phyloP scores from a whole-genome alignment of 352 stramenopile genomes.

The Globisporangium perplexum region DNA sequence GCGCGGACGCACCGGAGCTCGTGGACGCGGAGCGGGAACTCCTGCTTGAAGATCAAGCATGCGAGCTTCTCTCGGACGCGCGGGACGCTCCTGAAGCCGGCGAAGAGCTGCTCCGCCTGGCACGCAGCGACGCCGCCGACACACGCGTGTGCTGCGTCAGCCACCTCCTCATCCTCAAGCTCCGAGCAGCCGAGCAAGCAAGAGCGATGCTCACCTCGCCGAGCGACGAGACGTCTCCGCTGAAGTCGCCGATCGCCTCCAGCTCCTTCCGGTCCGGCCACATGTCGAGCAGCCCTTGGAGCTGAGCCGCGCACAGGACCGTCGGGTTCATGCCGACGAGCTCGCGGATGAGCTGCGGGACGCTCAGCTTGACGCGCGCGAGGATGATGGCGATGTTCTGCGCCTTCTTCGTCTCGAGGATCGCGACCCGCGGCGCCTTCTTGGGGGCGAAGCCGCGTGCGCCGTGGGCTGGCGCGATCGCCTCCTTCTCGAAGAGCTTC shows the following conservation, averaged over 20 bases:
- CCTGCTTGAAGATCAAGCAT: constrained; percentile 76
- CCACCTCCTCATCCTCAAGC: background rate
- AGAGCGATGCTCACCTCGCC: constrained; percentile 20
- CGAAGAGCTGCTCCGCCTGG: constrained; percentile 68
- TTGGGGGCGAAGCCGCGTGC: background rate
- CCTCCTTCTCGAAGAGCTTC: constrained; percentile 52
- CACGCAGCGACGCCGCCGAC: background rate
- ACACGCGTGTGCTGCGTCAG: background rate
- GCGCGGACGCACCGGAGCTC: constrained; percentile 50
- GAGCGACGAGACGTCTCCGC: constrained; percentile 40
- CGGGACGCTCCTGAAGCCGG: constrained; percentile 51
- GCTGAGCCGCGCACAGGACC: constrained; percentile 54
- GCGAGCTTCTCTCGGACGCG: constrained; percentile 65
- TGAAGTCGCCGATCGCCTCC: constrained; percentile 57
- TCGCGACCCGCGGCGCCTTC: constrained; percentile 16
- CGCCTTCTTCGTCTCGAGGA: constrained; percentile 82
- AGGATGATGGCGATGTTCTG: constrained; percentile 82
- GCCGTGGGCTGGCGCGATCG: background rate
- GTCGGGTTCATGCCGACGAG: constrained; percentile 60
- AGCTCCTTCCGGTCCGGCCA: constrained; percentile 74
- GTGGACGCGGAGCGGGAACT: constrained; percentile 56
- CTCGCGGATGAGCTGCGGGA: constrained; percentile 50
- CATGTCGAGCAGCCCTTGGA: constrained; percentile 79
- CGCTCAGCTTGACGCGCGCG: constrained; percentile 60
- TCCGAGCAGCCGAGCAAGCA: background rate